These are phyloP conservation scores for Scheffersomyces insectosa DNA, from an alignment of 1,139 yeast genomes.

Conservation along the genomic window DNA sequence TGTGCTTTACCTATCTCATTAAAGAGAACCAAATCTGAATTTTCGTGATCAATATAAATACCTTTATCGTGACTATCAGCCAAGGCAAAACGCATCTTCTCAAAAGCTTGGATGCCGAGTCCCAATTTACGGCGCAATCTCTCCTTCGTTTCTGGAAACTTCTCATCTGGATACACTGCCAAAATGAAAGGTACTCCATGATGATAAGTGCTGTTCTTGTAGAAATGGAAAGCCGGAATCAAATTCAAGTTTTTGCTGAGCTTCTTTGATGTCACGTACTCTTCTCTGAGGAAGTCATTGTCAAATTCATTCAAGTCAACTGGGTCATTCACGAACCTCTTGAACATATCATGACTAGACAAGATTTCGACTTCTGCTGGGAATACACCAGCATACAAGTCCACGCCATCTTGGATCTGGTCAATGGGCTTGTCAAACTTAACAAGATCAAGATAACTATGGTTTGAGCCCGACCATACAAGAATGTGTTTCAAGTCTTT, in stretches of 20 bases:
- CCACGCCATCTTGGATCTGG: constrained; percentile 34
- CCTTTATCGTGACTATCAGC: constrained; percentile 46
- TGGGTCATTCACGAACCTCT: constrained; percentile 23
- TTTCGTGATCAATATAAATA: constrained; percentile 50
- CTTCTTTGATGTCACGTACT: constrained; percentile 28
- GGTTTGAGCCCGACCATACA: constrained; percentile 55
- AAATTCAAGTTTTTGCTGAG: constrained; percentile 43
- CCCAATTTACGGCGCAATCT: constrained; percentile 73
- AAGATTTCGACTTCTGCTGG: constrained; percentile 48
- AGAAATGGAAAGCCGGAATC: constrained; percentile 65
- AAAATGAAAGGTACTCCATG: constrained; percentile 93
- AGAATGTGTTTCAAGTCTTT: constrained; percentile 54
- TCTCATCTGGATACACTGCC: constrained; percentile 65
- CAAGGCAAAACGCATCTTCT: constrained; percentile 67
- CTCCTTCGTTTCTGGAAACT: constrained; percentile 59
- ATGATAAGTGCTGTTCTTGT: constrained; percentile 63
- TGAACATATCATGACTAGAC: constrained; percentile 38
- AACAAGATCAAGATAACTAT: constrained; percentile 39
- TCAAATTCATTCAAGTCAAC: constrained; percentile 25
- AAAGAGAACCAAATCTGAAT: constrained; percentile 54
- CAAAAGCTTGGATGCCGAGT: constrained; percentile 75
- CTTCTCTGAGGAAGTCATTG: constrained; percentile 23
- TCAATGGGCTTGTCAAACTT: constrained; percentile 40
- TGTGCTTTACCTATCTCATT: constrained; percentile 51
- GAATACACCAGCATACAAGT: constrained; percentile 44